Percentiles rank a stretch among this genome's conserved stretches.
These are phyloP conservation scores for Vitis amurensis DNA, from an alignment of 164 flowering plant genomes.

Conservation along the genomic window DNA sequence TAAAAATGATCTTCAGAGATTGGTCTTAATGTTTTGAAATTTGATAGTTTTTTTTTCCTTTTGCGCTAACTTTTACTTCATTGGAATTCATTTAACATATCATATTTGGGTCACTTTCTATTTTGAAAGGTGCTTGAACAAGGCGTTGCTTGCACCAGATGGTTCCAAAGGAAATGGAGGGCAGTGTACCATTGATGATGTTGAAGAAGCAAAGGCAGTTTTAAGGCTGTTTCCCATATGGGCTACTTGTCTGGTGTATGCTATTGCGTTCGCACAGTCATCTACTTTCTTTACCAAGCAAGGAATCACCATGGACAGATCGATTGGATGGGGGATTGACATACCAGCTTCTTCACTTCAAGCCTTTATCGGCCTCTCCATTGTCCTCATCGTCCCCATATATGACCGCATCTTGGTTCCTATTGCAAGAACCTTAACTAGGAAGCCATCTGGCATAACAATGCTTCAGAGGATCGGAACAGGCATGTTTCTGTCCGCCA, in stretches of 20 bases:
- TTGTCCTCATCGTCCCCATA: constrained; percentile 14
- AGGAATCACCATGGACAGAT: constrained; percentile 28
- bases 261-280: constrained; percentile 16
- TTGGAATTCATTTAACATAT: too few species aligned
- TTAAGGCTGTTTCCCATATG: constrained; percentile 24
- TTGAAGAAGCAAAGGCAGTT: constrained; percentile 23
- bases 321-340: constrained; percentile 2
- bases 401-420: constrained; percentile 30
- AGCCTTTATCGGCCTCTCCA: constrained; percentile 8
- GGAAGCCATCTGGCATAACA: constrained; percentile 21
- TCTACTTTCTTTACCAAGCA: constrained; percentile 30
- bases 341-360: constrained; percentile 25
- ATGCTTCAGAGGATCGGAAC: constrained; percentile 30
- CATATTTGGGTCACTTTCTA: background rate
- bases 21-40: too few species aligned
- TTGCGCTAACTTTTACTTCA: too few species aligned
- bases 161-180: constrained; percentile 6
- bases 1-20: too few species aligned
- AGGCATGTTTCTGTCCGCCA: constrained; percentile 15
- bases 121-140: constrained; percentile 16
- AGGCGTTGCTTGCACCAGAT: constrained; percentile 14
- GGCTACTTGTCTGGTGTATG: constrained; percentile 15
- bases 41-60: too few species aligned
- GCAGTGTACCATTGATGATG: constrained; percentile 12
- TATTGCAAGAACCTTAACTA: constrained; percentile 9